phyloP scores from a whole-genome alignment of 2,329 filamentous ascomycete genomes.

The Teratosphaeria gauchensis region DNA sequence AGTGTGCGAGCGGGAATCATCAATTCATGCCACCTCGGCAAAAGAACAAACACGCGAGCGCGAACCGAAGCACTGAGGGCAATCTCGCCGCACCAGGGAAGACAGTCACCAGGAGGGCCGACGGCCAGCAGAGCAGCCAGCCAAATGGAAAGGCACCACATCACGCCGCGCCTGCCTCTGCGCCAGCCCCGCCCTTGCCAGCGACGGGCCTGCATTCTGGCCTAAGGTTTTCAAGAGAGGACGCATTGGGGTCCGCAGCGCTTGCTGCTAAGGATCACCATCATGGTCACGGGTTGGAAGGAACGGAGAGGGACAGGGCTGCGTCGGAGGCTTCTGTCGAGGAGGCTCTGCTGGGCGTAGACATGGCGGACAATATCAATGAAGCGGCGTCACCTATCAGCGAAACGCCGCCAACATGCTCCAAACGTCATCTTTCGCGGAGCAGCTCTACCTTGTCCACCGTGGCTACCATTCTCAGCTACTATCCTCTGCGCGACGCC shows the following conservation, averaged over 20 bases:
- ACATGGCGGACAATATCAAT: constrained; percentile 20
- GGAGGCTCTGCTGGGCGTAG: constrained; percentile 19
- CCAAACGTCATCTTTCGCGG: constrained; percentile 57
- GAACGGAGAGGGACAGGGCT: constrained; percentile 28
- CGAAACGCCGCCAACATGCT: constrained; percentile 12
- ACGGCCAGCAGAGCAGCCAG: constrained; percentile 29
- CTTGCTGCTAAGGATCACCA: constrained; percentile 13
- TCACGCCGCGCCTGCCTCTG: constrained; percentile 7
- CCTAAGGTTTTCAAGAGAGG: constrained; percentile 25
- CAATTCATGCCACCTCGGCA: constrained; percentile 39
- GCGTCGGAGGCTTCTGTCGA: constrained; percentile 36
- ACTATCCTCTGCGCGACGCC: constrained; percentile 86
- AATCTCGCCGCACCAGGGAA: constrained; percentile 71
- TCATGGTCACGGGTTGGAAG: constrained; percentile 16
- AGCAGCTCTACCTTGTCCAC: constrained; percentile 61
- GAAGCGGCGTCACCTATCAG: constrained; percentile 13
- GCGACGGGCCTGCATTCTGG: constrained; percentile 29
- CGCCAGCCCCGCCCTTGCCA: constrained; percentile 25
- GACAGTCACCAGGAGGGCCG: constrained; percentile 46
- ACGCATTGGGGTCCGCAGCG: constrained; percentile 8
- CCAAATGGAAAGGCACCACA: constrained; percentile 28
- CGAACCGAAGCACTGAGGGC: constrained; percentile 62
- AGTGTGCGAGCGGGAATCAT: constrained; percentile 5
- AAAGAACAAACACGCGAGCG: constrained; percentile 39
- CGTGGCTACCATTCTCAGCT: constrained; percentile 75